These are phyloP conservation scores for Fulvia fulva DNA, from an alignment of 2,329 filamentous ascomycete species.

Conservation along the genomic window DNA sequence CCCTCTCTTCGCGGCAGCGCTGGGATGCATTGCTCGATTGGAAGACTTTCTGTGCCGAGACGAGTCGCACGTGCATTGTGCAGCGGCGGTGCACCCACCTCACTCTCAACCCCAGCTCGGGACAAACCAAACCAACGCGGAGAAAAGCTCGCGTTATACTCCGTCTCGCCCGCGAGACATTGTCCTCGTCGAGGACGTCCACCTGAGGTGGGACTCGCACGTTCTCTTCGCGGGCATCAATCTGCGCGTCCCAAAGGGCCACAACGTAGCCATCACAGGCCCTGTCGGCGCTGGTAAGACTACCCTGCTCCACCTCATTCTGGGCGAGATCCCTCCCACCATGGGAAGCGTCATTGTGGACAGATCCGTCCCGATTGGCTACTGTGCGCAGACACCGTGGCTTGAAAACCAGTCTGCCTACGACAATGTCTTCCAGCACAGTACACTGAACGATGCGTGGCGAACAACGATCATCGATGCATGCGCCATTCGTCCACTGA, in stretches of 20 bases:
- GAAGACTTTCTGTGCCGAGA: background rate
- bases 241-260: background rate
- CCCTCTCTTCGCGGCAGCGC: background rate
- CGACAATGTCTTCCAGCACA: background rate
- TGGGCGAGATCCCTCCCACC: background rate
- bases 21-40: background rate
- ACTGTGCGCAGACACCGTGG: conserved; percentile 2
- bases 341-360: background rate
- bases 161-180: no score
- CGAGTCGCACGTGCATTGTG: no score
- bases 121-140: no score
- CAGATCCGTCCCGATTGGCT: conserved; percentile 1
- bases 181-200: no score
- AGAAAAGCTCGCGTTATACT: no score
- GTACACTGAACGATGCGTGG: background rate
- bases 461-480: background rate
- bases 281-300: background rate
- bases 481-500: background rate
- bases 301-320: background rate
- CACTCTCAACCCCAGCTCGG: no score
- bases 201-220: background rate
- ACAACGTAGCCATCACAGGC: background rate
- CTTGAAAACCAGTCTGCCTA: background rate
- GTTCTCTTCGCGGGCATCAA: background rate
- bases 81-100: no score